Conservation (phyloP, 441 rosid species). For the Adansonia madagascariensis region DNA sequence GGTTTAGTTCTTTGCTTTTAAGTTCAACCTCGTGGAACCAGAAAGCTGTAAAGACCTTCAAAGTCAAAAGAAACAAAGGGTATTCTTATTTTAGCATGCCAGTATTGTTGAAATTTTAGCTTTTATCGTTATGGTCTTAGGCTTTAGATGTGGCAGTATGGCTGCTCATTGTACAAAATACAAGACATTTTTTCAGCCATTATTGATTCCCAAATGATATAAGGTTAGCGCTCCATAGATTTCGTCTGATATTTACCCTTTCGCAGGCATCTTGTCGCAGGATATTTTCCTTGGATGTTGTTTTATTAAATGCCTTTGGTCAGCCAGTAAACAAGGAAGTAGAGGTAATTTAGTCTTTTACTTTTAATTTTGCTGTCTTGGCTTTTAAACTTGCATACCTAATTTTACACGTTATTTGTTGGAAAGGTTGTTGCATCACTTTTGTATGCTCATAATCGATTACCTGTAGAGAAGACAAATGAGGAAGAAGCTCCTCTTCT, state of each 20-base stretch:
- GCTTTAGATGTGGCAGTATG: background rate
- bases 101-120: background rate
- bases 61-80: slow-evolving; percentile 5
- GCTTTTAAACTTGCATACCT: slow-evolving; percentile 17
- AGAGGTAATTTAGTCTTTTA: slow-evolving; percentile 48
- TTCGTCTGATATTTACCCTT: slow-evolving; percentile 33
- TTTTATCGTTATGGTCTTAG: background rate
- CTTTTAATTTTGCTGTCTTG: background rate
- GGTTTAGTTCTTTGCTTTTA: background rate
- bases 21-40: background rate
- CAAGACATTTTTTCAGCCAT: background rate
- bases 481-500: slow-evolving; percentile 73
- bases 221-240: background rate
- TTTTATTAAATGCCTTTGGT: slow-evolving; percentile 60
- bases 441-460: slow-evolving; percentile 59
- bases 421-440: slow-evolving; percentile 67
- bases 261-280: slow-evolving; percentile 72
- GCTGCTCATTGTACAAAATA: slow-evolving; percentile 20
- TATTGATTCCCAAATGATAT: slow-evolving; percentile 8
- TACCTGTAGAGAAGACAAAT: slow-evolving; percentile 61
- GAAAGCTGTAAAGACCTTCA: background rate
- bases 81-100: background rate
- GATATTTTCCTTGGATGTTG: slow-evolving; percentile 70
- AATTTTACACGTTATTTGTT: slow-evolving; percentile 24
- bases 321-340: slow-evolving; percentile 55